phyloP scores from a whole-genome alignment of 1,139 yeast species.

The Suhomyces kunorum region DNA sequence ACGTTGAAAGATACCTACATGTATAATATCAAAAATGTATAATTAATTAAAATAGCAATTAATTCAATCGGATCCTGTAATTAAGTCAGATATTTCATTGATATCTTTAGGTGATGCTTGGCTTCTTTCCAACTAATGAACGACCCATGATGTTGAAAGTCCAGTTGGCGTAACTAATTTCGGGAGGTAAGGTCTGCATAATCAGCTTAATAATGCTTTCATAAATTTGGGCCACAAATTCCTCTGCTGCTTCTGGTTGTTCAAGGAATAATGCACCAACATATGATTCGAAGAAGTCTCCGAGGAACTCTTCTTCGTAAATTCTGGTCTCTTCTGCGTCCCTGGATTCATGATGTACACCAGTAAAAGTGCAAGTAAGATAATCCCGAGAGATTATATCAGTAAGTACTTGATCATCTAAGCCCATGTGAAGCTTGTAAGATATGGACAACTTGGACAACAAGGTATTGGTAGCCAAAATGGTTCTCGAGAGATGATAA shows the following conservation, averaged over 20 bases:
- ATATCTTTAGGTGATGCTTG: constrained; percentile 6
- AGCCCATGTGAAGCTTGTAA: constrained; percentile 39
- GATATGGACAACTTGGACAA: constrained; percentile 41
- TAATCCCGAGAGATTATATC: constrained; percentile 17
- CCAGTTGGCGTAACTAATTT: constrained; percentile 19
- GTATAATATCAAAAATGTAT: not conserved
- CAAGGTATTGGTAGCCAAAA: constrained; percentile 44
- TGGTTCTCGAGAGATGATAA: constrained; percentile 36
- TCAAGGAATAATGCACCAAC: constrained; percentile 47
- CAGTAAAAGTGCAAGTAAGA: constrained; percentile 16
- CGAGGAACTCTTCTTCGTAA: constrained; percentile 48
- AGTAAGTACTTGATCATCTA: constrained; percentile 30
- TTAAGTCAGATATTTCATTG: too few species aligned
- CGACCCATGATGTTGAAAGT: constrained; percentile 21
- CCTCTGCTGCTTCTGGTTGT: constrained; percentile 40
- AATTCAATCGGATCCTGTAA: too few species aligned
- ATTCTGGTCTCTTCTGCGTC: constrained; percentile 25
- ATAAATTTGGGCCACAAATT: constrained; percentile 38
- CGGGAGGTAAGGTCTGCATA: constrained; percentile 20
- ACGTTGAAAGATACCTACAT: constrained; percentile 4
- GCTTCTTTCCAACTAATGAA: constrained; percentile 16
- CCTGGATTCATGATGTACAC: constrained; percentile 16
- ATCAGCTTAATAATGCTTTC: constrained; percentile 34
- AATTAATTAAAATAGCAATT: not conserved
- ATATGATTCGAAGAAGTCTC: constrained; percentile 47